Conservation (phyloP, 495 filamentous ascomycete species). For the Evansstolkia leycettana region DNA sequence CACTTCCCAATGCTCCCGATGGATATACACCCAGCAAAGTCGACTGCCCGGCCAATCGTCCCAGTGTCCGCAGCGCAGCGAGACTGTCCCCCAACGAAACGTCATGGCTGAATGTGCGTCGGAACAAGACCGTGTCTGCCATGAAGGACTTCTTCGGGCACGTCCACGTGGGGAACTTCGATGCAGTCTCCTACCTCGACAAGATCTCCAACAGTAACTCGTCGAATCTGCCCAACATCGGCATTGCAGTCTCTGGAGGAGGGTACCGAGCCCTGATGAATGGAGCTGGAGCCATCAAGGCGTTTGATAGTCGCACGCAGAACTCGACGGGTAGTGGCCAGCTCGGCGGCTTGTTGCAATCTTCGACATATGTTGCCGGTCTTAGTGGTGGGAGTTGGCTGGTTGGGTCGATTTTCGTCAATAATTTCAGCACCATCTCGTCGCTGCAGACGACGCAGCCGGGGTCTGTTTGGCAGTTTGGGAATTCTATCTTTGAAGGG, state of each 20-base stretch:
- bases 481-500: constrained; percentile 58
- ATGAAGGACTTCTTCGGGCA: constrained; percentile 62
- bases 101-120: constrained; percentile 47
- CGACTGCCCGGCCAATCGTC: constrained; percentile 31
- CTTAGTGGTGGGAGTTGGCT: constrained; percentile 84
- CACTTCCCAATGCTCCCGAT: constrained; percentile 35
- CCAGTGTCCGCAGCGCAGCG: constrained; percentile 40
- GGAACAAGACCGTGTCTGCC: constrained; percentile 46
- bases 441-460: constrained; percentile 41
- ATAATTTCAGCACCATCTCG: constrained; percentile 71
- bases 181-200: constrained; percentile 59
- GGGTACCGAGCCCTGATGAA: constrained; percentile 79
- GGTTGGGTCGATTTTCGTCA: constrained; percentile 75
- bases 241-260: constrained; percentile 43
- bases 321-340: constrained; percentile 52
- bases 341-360: constrained; percentile 72
- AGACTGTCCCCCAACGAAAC: constrained; percentile 54
- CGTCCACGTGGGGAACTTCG: constrained; percentile 63
- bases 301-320: constrained; percentile 63
- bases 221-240: constrained; percentile 48
- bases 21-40: constrained; percentile 31
- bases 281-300: constrained; percentile 69
- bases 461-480: constrained; percentile 58
- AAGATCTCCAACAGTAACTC: constrained; percentile 37
- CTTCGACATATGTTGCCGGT: constrained; percentile 67